Evolutionary conservation across 2,329 filamentous ascomycete species (phyloP), one percentile per base, ranked within the genome.

Genomic region (Ceratocystis alfenasii): DNA sequence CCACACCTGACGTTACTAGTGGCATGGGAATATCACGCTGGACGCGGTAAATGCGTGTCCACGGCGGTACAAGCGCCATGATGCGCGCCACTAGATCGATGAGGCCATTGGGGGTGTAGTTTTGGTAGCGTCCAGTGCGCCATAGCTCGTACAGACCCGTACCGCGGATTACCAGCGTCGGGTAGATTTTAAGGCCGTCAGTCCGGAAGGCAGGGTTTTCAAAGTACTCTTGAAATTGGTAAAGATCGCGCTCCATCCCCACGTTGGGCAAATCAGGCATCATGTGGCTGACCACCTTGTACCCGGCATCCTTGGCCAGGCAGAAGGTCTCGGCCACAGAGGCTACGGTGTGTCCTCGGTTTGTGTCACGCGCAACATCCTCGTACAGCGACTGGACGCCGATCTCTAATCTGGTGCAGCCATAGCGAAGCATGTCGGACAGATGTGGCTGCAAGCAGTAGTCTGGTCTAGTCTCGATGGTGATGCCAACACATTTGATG

Each of bases 1-100:
- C 94, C 0, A 99, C 94, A 50, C 94, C 94, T 0, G 93, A 95
- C 0, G 94, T 97, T n/a, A 99, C 95, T 28, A 99, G 81, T 0
- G 94, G 94, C 94, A 99, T 99, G n/a, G 94, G 94, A 67, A 99
- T 99, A 76, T 99, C 94, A 74, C 94, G 86, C 78, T 99, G 94
- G 0, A 99, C 94, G 68, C 94, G 90, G 78, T 99, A 99, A 72
- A 99, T 99, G 69, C 94, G 86, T 0, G 95, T 99, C 94, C 94
- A 99, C 1, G 94, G 94, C 0, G 94, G 94, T 0, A 99, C 88
- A 1, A 99, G 81, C 0, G 94, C 94, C 69, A 99, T 79, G 64
- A 99, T 99, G n/a, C 94, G 86, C 2, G 94, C 95, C 0, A 99
- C 91, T 17, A 99, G 84, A 74, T 99, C 94, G 68, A 99, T 90